Percentiles rank a stretch among this genome's conserved stretches.
Conservation (phyloP, 108 stramenopile species). For the Pseudonitzschia delicatissima region DNA sequence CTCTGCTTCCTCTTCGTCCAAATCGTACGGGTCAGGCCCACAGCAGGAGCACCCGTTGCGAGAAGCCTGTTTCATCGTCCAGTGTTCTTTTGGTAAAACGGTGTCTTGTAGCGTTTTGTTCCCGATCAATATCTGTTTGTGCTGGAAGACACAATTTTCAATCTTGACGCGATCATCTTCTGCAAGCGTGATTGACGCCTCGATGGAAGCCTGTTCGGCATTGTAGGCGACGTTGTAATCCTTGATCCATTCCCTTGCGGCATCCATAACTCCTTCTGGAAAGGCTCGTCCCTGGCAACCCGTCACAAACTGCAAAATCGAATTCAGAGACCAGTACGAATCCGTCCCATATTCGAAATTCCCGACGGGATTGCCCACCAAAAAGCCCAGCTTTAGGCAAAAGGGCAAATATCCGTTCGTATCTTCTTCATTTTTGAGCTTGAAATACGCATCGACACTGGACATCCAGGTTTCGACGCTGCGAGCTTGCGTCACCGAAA, state of each 20-base stretch:
- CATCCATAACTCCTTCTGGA: constrained; percentile 48
- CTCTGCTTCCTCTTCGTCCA: constrained; percentile 36
- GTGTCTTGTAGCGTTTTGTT: constrained; percentile 83
- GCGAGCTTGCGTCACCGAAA: constrained; percentile 59
- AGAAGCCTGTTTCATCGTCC: constrained; percentile 67
- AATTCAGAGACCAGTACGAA: constrained; percentile 56
- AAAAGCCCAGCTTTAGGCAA: constrained; percentile 59
- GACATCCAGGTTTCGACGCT: constrained; percentile 78
- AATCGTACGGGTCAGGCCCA: constrained; percentile 35
- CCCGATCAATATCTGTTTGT: constrained; percentile 77
- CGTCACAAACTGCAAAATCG: constrained; percentile 72
- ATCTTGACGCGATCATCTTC: constrained; percentile 38
- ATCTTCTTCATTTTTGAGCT: constrained; percentile 71
- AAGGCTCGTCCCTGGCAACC: constrained; percentile 59
- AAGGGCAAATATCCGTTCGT: constrained; percentile 77
- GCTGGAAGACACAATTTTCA: constrained; percentile 74
- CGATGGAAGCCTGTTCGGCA: constrained; percentile 3
- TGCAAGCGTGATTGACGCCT: constrained; percentile 5
- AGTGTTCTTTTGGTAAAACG: constrained; percentile 70
- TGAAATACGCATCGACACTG: constrained; percentile 69
- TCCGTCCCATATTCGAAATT: constrained; percentile 46
- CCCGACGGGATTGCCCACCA: constrained; percentile 40
- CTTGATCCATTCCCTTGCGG: constrained; percentile 42
- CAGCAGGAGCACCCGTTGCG: constrained; percentile 55
- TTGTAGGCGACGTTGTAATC: constrained; percentile 29